Evolutionary conservation across 805 yeast species (phyloP).

Genomic region (Allodekkera sacchari): DNA sequence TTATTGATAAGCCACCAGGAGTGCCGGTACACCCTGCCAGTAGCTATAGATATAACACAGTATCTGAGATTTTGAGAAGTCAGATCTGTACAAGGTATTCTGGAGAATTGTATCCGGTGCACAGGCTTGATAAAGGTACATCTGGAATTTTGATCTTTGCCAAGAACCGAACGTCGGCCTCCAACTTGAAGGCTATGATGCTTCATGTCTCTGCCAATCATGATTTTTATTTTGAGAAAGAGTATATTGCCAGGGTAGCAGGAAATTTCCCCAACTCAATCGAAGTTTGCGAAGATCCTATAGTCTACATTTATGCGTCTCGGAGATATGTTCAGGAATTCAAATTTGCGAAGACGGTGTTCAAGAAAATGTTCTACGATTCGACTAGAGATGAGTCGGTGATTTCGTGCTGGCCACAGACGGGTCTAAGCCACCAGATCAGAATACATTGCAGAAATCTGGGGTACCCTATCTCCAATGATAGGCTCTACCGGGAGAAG

Average conservation of each 20-base stretch:
- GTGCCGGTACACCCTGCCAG: slow-evolving; percentile 48
- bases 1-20: slow-evolving; percentile 44
- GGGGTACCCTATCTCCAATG: slow-evolving; percentile 27
- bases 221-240: neutral
- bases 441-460: slow-evolving; percentile 43
- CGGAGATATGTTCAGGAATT: slow-evolving; percentile 13
- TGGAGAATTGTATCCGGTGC: slow-evolving; percentile 27
- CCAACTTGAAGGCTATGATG: slow-evolving; percentile 1
- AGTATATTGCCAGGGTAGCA: slow-evolving; percentile 33
- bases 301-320: slow-evolving; percentile 19
- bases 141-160: slow-evolving; percentile 41
- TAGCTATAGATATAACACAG: slow-evolving; percentile 32
- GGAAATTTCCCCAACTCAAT: slow-evolving; percentile 29
- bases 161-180: slow-evolving; percentile 14
- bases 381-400: slow-evolving; percentile 25
- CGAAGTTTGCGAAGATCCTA: slow-evolving; percentile 28
- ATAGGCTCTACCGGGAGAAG: slow-evolving; percentile 20
- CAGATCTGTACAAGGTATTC: no score
- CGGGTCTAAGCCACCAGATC: slow-evolving; percentile 49
- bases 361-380: slow-evolving; percentile 19
- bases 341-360: slow-evolving; percentile 13
- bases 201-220: no score
- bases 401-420: slow-evolving; percentile 35
- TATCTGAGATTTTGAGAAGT: slow-evolving; percentile 35
- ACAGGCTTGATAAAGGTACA: slow-evolving; percentile 41